These are phyloP conservation scores for Quercus agrifolia DNA, from an alignment of 306 rosid species.

Conservation along the genomic window DNA sequence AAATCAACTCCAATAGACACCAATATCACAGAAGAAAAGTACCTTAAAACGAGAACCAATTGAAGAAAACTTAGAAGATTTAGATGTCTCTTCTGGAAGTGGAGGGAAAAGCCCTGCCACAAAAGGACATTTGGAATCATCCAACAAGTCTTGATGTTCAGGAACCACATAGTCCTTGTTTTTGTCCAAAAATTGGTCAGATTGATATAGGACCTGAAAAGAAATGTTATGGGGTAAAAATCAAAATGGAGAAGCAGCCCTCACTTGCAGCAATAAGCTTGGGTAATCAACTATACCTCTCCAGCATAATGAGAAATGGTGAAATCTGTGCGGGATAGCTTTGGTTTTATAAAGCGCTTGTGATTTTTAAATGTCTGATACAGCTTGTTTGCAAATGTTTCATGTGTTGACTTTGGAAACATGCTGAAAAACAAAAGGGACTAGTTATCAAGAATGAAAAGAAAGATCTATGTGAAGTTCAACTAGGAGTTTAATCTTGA, in stretches of 20 bases:
- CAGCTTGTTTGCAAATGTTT: constrained; percentile 96
- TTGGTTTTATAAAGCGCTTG: constrained; percentile 96
- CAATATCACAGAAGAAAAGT: constrained; percentile 16
- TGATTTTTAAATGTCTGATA: constrained; percentile 90
- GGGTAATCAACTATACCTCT: constrained; percentile 56
- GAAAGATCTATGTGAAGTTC: constrained; percentile 8
- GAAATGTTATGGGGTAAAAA: constrained; percentile 31
- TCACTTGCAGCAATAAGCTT: constrained; percentile 16
- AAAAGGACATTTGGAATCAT: constrained; percentile 84
- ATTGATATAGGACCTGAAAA: constrained; percentile 82
- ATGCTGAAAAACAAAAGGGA: constrained; percentile 63
- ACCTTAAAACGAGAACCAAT: constrained; percentile 99
- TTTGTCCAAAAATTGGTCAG: constrained; percentile 95
- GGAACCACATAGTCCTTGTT: constrained; percentile 98
- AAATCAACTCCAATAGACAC: constrained; percentile 2
- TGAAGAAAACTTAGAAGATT: constrained; percentile 96
- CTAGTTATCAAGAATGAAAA: constrained; percentile 22
- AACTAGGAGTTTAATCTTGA: constrained; percentile 7
- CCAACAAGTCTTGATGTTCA: constrained; percentile 92
- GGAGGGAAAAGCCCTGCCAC: constrained; percentile 99
- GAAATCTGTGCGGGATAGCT: constrained; percentile 94
- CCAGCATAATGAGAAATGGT: constrained; percentile 92
- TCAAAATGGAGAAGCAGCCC: constrained; percentile 14
- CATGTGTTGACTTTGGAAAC: constrained; percentile 99
- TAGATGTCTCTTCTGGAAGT: constrained; percentile 82